Conservation (phyloP, 2,329 filamentous ascomycete species). For the Pseudogymnoascus sp. region DNA sequence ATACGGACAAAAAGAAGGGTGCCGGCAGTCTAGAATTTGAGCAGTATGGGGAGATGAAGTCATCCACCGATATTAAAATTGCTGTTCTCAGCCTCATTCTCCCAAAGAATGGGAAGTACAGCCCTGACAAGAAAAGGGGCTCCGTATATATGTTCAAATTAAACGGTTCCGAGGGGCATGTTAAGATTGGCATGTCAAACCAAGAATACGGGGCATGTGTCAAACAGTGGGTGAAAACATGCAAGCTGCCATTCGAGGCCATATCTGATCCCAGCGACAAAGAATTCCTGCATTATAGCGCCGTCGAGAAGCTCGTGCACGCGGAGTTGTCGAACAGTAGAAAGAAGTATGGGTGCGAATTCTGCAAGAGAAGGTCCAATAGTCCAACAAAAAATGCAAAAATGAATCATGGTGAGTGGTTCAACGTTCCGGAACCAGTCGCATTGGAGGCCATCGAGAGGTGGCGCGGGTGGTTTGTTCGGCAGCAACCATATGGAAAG, state of each 20-base stretch:
- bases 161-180: neutral
- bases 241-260: constrained; percentile 9
- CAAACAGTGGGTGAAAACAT: constrained; percentile 3
- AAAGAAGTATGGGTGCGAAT: constrained; percentile 7
- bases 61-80: neutral
- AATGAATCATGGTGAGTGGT: constrained; percentile 11
- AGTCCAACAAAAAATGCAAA: neutral
- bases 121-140: neutral
- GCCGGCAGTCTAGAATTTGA: neutral
- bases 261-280: constrained; percentile 9
- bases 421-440: neutral
- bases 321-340: constrained; percentile 6
- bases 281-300: constrained; percentile 6
- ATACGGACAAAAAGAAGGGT: neutral
- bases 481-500: neutral
- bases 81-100: neutral
- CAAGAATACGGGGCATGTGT: neutral
- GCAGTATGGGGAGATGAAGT: neutral
- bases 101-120: neutral
- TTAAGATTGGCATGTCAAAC: constrained; percentile 14
- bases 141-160: constrained; percentile 13
- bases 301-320: constrained; percentile 12
- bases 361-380: neutral
- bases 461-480: constrained; percentile 13
- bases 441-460: constrained; percentile 11